phyloP scores from a whole-genome alignment of 257 asterid genomes.

The Fraxinus anomala region DNA sequence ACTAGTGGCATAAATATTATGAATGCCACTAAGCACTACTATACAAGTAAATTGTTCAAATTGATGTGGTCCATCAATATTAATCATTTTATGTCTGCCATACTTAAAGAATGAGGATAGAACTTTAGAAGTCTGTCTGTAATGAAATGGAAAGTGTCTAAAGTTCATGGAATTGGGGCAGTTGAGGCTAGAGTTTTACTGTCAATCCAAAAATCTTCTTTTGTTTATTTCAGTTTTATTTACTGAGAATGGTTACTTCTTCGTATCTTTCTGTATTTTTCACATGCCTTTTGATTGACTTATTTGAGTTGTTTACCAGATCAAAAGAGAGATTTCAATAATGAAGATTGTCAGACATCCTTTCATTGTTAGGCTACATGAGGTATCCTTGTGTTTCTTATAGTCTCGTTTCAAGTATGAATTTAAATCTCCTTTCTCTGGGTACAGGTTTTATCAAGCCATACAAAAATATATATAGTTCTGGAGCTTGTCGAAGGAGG shows the following conservation, averaged over 20 bases:
- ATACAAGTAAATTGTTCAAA: conserved; percentile 12
- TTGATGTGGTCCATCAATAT: background rate
- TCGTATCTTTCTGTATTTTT: conserved; percentile 11
- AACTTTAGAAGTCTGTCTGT: conserved; percentile 19
- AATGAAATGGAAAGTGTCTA: conserved; percentile 16
- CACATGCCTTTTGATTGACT: conserved; percentile 18
- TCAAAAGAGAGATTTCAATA: conserved; percentile 84
- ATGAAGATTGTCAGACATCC: conserved; percentile 97
- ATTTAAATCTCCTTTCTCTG: conserved; percentile 1
- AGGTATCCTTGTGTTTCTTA: conserved; percentile 48
- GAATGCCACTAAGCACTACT: conserved; percentile 15
- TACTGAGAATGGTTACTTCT: background rate
- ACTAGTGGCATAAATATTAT: background rate
- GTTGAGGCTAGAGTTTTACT: conserved; percentile 13
- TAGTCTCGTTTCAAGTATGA: conserved; percentile 15
- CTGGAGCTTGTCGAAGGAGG: conserved; percentile 93
- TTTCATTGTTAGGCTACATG: conserved; percentile 74
- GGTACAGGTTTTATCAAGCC: conserved; percentile 79
- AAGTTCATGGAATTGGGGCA: conserved; percentile 11
- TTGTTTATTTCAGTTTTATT: background rate
- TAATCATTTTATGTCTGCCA: background rate
- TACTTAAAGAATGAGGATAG: background rate
- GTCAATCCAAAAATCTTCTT: conserved; percentile 8
- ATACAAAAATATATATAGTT: conserved; percentile 68
- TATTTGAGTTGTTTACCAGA: conserved; percentile 48